These are phyloP conservation scores for Vigna hirtella DNA, from an alignment of 306 rosid species.

Conservation along the genomic window DNA sequence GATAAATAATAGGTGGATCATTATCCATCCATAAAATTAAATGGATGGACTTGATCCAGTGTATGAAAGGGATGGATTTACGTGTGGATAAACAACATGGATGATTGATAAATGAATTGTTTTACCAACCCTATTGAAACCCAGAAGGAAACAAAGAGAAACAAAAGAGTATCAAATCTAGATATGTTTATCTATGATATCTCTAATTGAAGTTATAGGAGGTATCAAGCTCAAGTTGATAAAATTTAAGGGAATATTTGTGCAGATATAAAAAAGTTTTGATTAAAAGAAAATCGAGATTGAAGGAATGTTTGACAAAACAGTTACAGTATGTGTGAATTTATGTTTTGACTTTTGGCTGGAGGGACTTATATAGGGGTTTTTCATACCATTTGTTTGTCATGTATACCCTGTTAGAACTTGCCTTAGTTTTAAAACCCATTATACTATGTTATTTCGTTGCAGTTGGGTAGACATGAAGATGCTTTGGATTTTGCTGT, in stretches of 20 bases:
- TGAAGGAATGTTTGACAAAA: background rate
- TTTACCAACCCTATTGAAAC: background rate
- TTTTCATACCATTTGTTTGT: slow-evolving; percentile 15
- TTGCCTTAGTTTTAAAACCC: slow-evolving; percentile 23
- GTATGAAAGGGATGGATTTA: no score
- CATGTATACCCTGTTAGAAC: slow-evolving; percentile 37
- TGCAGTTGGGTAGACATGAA: slow-evolving; percentile 84
- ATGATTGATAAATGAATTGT: no score
- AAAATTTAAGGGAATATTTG: slow-evolving; percentile 8
- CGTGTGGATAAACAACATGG: no score
- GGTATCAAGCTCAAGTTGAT: slow-evolving; percentile 9
- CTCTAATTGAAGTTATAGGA: background rate
- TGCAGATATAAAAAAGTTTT: background rate
- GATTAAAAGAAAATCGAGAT: background rate
- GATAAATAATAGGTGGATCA: no score
- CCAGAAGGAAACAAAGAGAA: slow-evolving; percentile 12
- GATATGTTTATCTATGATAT: background rate
- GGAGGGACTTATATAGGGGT: slow-evolving; percentile 11
- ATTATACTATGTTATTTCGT: slow-evolving; percentile 42
- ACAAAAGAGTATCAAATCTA: slow-evolving; percentile 14
- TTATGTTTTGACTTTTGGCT: slow-evolving; percentile 6
- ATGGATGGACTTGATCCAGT: no score
- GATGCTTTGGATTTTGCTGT: slow-evolving; percentile 87
- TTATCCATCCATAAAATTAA: no score
- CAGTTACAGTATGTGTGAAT: slow-evolving; percentile 17